A percentile compares a stretch with the other conserved stretches of the same genome.
Evolutionary conservation across 305 asterid genomes (phyloP).

Genomic region (Plantago rigida): DNA sequence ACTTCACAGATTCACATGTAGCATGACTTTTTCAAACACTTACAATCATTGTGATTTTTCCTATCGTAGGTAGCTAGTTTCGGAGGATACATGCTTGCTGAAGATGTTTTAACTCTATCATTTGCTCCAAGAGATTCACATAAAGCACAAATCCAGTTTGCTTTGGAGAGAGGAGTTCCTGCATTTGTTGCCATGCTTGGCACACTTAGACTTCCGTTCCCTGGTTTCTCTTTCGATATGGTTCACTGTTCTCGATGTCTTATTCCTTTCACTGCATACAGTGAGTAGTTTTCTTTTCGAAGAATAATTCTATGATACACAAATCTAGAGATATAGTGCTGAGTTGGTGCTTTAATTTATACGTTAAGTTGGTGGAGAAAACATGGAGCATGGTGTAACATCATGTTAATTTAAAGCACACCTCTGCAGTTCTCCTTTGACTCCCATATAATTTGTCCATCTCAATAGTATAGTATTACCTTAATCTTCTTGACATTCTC

Average conservation of each 20-base stretch:
- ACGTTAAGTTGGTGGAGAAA: not conserved
- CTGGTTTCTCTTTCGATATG: slow-evolving; percentile 83
- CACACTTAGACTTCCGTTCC: slow-evolving; percentile 84
- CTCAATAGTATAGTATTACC: not conserved
- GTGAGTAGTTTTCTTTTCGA: slow-evolving; percentile 42
- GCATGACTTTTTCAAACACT: not conserved
- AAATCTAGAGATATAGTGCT: not conserved
- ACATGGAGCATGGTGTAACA: not conserved
- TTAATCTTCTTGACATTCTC: slow-evolving; percentile 10
- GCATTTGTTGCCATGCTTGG: slow-evolving; percentile 99
- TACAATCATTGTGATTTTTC: slow-evolving; percentile 7
- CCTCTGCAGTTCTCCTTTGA: not conserved
- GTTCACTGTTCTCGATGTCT: slow-evolving; percentile 94
- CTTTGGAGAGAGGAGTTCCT: slow-evolving; percentile 90
- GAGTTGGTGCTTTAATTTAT: slow-evolving; percentile 1
- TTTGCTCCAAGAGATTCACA: slow-evolving; percentile 98
- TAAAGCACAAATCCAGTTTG: slow-evolving; percentile 91
- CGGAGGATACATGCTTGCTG: slow-evolving; percentile 85
- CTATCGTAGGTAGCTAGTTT: slow-evolving; percentile 85
- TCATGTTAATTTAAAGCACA: not conserved
- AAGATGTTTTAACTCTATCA: slow-evolving; percentile 72
- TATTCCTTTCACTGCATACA: slow-evolving; percentile 86
- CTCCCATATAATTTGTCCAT: not conserved
- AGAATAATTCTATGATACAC: not conserved
- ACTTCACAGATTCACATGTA: not conserved